phyloP scores from a whole-genome alignment of 2,329 filamentous ascomycete genomes.

The Drechslerella dactyloides region DNA sequence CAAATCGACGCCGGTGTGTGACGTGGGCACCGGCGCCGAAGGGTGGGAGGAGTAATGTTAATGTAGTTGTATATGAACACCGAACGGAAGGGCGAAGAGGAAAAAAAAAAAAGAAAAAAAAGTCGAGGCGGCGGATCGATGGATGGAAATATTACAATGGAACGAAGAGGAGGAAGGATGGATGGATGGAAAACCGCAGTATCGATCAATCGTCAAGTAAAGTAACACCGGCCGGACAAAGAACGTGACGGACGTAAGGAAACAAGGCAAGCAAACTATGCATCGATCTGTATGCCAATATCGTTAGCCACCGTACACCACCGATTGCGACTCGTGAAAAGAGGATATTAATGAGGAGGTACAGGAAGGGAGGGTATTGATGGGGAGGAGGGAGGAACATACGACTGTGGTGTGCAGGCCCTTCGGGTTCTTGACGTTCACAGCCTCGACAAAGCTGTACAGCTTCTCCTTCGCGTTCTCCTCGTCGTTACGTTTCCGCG shows the following conservation, averaged over 20 bases:
- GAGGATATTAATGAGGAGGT: too few relatives aligned
- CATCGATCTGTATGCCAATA: conserved; percentile 26
- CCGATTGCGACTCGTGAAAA: not conserved
- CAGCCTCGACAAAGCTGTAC: conserved; percentile 99
- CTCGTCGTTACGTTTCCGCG: conserved; percentile 99
- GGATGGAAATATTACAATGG: conserved; percentile 45
- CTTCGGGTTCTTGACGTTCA: conserved; percentile 99
- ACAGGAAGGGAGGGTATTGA: too few relatives aligned
- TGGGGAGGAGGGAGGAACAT: conserved; percentile 10
- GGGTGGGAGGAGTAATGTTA: not conserved
- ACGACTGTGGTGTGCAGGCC: conserved; percentile 92
- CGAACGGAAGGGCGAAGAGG: conserved; percentile 30
- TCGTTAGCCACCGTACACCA: conserved; percentile 1
- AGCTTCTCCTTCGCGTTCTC: conserved; percentile 99
- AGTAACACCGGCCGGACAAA: conserved; percentile 43
- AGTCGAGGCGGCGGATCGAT: conserved; percentile 17
- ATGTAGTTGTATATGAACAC: conserved; percentile 49
- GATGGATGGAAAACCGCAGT: not conserved
- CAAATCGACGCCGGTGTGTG: too few relatives aligned
- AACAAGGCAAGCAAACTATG: conserved; percentile 27
- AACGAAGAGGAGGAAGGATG: conserved; percentile 22
- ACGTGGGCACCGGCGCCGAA: too few relatives aligned
- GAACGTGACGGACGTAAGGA: conserved; percentile 23
- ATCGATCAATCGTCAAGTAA: conserved; percentile 26
- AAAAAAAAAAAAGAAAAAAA: not conserved